A percentile compares a stretch with the other conserved stretches of the same genome.
Evolutionary conservation across 441 rosid species (phyloP).

Genomic region (Isatis lusitanica): DNA sequence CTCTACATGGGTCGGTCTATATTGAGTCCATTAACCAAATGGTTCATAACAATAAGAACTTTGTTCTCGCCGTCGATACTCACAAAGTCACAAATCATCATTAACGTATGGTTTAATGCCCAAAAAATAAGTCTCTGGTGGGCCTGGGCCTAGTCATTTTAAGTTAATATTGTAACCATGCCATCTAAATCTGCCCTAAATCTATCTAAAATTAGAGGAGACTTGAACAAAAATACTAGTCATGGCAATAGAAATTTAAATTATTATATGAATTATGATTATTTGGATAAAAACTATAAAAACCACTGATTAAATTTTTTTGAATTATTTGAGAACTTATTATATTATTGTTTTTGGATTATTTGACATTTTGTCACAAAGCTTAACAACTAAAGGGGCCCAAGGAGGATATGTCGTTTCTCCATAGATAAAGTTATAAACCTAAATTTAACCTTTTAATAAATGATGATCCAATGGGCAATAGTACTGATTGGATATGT

Average conservation of each 20-base stretch:
- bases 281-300: no score
- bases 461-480: not conserved
- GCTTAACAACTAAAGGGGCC: slow-evolving; percentile 20
- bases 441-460: no score
- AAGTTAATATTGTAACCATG: not conserved
- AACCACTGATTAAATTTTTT: not conserved
- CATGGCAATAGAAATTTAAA: no score
- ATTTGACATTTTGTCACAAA: slow-evolving; percentile 12
- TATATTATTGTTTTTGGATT: no score
- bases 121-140: no score
- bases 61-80: no score
- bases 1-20: no score
- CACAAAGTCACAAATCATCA: no score
- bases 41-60: no score
- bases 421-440: not conserved
- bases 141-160: not conserved
- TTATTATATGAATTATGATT: not conserved
- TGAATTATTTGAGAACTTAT: not conserved
- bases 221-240: not conserved
- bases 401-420: slow-evolving; percentile 10
- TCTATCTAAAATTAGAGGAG: not conserved
- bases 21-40: no score
- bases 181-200: no score
- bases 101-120: no score
- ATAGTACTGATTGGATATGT: not conserved